These are phyloP conservation scores for Pseudozyma pruni DNA, from an alignment of 1,284 basidiomycete genomes.

Conservation along the genomic window DNA sequence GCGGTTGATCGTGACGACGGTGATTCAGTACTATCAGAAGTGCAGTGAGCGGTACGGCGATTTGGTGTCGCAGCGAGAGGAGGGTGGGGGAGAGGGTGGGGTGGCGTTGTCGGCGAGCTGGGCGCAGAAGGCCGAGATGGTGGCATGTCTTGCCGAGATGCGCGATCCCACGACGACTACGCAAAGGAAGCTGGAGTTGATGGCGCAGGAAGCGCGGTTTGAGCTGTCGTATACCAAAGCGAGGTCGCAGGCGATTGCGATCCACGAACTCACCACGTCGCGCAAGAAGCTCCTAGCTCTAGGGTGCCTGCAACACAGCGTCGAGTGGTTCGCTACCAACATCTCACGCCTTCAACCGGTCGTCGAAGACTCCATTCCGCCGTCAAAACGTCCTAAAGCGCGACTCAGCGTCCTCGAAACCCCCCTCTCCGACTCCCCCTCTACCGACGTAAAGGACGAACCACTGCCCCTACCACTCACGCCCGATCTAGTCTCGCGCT, in stretches of 20 bases:
- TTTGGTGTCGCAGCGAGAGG: slow-evolving; percentile 71
- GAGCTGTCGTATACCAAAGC: slow-evolving; percentile 31
- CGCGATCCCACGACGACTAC: slow-evolving; percentile 49
- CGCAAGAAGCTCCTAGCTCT: slow-evolving; percentile 80
- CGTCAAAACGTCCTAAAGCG: slow-evolving; percentile 27
- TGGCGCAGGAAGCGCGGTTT: slow-evolving; percentile 45
- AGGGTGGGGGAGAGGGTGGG: slow-evolving; percentile 2
- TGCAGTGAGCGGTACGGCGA: slow-evolving; percentile 88
- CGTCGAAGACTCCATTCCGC: slow-evolving; percentile 67
- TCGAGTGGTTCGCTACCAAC: slow-evolving; percentile 59
- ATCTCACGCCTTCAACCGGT: slow-evolving; percentile 51
- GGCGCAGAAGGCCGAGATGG: slow-evolving; percentile 75
- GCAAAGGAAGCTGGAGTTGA: slow-evolving; percentile 28
- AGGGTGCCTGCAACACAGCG: slow-evolving; percentile 83
- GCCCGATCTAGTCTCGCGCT: slow-evolving; percentile 34
- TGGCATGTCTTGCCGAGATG: slow-evolving; percentile 76
- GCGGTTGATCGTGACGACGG: slow-evolving; percentile 90
- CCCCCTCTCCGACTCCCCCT: not conserved
- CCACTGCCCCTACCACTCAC: slow-evolving; percentile 52
- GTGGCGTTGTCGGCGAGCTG: slow-evolving; percentile 53
- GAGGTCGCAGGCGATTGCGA: slow-evolving; percentile 20
- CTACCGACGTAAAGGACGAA: not conserved
- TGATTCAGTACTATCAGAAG: slow-evolving; percentile 95
- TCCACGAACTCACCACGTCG: slow-evolving; percentile 77
- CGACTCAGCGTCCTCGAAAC: slow-evolving; percentile 38